Conservation (phyloP, 2,329 filamentous ascomycete species). For the Pseudocercospora crystallina region DNA sequence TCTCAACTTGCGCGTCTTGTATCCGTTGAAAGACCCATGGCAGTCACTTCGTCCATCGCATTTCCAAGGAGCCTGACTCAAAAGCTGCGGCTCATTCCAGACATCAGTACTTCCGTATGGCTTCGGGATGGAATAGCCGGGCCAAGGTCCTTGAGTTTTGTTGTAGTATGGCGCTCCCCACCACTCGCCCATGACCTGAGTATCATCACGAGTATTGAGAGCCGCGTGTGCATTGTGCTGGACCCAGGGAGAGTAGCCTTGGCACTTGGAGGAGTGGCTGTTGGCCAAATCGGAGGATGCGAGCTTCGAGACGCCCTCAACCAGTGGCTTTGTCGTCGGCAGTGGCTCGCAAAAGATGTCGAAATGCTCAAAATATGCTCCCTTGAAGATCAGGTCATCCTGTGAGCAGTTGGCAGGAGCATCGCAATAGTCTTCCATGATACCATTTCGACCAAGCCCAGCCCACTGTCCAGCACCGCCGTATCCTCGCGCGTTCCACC, state of each 20-base stretch:
- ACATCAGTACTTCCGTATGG: constrained; percentile 52
- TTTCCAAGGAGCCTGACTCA: constrained; percentile 25
- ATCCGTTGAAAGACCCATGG: background rate
- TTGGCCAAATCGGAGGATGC: constrained; percentile 32
- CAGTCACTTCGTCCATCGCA: constrained; percentile 18
- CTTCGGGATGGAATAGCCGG: constrained; percentile 27
- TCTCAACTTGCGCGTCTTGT: background rate
- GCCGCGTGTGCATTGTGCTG: constrained; percentile 74
- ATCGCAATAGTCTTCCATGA: constrained; percentile 85
- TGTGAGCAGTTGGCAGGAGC: constrained; percentile 74
- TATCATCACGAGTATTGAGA: constrained; percentile 57
- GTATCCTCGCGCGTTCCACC: constrained; percentile 53
- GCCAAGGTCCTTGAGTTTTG: constrained; percentile 21
- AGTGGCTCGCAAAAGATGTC: constrained; percentile 74
- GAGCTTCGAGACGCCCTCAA: constrained; percentile 46
- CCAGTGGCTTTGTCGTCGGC: constrained; percentile 42
- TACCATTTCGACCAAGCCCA: constrained; percentile 74
- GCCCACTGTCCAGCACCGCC: constrained; percentile 54
- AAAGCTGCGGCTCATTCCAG: constrained; percentile 40
- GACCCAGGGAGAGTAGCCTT: constrained; percentile 72
- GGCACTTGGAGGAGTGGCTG: constrained; percentile 62
- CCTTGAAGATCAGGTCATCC: constrained; percentile 87
- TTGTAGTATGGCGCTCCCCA: constrained; percentile 58
- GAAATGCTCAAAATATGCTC: constrained; percentile 92
- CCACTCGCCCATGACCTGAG: constrained; percentile 77